Evolutionary conservation across 2,329 filamentous ascomycete genomes (phyloP).

Genomic region (Fusarium hostae): DNA sequence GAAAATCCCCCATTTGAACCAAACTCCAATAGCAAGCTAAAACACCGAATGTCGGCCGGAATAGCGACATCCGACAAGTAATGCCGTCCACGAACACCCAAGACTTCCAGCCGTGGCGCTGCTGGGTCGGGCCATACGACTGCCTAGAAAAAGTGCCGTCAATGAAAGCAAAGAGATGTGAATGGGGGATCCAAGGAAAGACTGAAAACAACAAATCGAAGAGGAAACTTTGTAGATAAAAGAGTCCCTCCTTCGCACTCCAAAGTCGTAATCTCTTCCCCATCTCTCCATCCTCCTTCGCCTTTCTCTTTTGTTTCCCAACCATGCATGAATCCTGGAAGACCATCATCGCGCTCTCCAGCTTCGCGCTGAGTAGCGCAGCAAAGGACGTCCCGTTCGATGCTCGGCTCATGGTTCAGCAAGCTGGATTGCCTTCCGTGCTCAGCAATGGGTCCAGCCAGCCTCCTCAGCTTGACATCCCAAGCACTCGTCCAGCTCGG

Average conservation of each 20-base stretch:
- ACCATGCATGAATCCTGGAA: constrained; percentile 11
- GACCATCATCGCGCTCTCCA: background rate
- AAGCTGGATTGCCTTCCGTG: background rate
- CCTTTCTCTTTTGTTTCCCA: background rate
- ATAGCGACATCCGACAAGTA: background rate
- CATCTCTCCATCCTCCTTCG: background rate
- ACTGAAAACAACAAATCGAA: background rate
- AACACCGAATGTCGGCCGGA: background rate
- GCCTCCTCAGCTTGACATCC: background rate
- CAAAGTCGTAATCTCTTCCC: background rate
- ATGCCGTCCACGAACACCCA: background rate
- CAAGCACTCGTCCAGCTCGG: background rate
- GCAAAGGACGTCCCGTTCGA: constrained; percentile 7
- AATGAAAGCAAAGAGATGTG: too few species aligned
- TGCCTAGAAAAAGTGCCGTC: background rate
- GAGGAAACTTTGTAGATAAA: background rate
- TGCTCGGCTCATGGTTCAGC: constrained; percentile 2
- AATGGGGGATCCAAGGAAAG: background rate
- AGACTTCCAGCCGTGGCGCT: background rate
- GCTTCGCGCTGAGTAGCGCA: background rate
- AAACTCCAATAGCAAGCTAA: background rate
- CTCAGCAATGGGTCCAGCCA: background rate
- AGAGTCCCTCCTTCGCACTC: background rate
- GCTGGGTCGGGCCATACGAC: background rate
- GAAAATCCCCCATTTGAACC: background rate